These are phyloP conservation scores for Tolypocladium endophyticum DNA, from an alignment of 2,329 filamentous ascomycete species.

Conservation along the genomic window DNA sequence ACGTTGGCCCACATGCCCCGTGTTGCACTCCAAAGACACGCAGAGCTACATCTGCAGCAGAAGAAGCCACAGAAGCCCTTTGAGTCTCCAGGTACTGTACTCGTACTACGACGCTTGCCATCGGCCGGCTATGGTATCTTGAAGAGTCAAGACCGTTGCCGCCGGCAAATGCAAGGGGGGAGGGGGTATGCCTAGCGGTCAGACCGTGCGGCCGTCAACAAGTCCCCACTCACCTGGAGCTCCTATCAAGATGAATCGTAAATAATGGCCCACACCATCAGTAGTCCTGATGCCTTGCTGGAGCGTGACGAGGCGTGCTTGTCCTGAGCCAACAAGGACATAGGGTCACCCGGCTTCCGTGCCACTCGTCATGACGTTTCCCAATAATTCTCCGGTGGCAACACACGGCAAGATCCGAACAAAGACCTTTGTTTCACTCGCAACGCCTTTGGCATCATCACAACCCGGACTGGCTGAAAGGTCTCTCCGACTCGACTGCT, in stretches of 20 bases:
- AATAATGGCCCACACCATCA: not conserved
- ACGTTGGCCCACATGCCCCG: not conserved
- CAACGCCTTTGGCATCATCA: not conserved
- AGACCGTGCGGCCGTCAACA: not conserved
- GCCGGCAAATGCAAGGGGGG: not conserved
- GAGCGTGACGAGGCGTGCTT: not conserved
- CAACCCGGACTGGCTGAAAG: not conserved
- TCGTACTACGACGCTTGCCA: not conserved
- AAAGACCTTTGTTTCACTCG: not conserved
- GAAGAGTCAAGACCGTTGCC: not conserved
- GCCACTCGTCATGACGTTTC: not conserved
- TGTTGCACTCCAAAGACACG: not conserved
- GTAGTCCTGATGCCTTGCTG: not conserved
- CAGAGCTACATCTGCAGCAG: not conserved
- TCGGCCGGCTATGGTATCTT: too few relatives aligned
- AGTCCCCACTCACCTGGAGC: not conserved
- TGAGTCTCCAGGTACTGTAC: not conserved
- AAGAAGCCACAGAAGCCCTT: not conserved
- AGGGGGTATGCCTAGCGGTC: not conserved
- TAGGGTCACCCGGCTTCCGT: not conserved
- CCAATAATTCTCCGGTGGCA: not conserved
- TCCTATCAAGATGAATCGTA: not conserved
- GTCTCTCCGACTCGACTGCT: not conserved
- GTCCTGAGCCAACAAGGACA: not conserved
- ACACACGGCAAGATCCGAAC: not conserved